A percentile compares a stretch with the other conserved stretches of the same genome.
Conservation (phyloP, 176 grass and related monocot species). For the Triticum turgidum region DNA sequence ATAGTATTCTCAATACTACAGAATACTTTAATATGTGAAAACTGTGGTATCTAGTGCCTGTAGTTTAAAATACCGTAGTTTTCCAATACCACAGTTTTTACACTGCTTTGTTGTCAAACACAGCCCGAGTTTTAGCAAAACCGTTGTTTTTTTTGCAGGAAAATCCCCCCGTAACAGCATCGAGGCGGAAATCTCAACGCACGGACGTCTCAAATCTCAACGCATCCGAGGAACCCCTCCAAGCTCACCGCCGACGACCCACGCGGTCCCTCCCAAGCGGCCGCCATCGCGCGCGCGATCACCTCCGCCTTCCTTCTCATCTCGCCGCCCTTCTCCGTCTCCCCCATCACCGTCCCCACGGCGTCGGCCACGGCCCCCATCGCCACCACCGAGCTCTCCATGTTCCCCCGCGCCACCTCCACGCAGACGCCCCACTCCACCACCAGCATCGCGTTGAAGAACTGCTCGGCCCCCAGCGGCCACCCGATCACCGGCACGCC, state of each 20-base stretch:
- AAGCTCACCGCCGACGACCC: slow-evolving; percentile 42
- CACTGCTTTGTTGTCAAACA: too few species aligned
- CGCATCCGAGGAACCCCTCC: slow-evolving; percentile 25
- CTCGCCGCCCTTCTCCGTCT: slow-evolving; percentile 22
- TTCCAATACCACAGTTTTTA: too few species aligned
- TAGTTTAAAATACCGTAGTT: too few species aligned
- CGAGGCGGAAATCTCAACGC: not conserved
- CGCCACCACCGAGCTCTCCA: slow-evolving; percentile 35
- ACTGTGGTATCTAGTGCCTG: too few species aligned
- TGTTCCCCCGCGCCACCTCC: slow-evolving; percentile 56
- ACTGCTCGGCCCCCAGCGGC: slow-evolving; percentile 52
- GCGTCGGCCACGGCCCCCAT: slow-evolving; percentile 15
- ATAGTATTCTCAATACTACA: too few species aligned
- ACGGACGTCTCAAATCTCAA: not conserved
- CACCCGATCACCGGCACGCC: slow-evolving; percentile 53
- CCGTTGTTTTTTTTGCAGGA: too few species aligned
- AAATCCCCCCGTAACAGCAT: too few species aligned
- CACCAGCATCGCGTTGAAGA: slow-evolving; percentile 60
- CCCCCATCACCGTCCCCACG: slow-evolving; percentile 31
- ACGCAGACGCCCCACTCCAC: slow-evolving; percentile 53
- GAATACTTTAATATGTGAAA: too few species aligned
- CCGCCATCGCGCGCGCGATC: slow-evolving; percentile 27
- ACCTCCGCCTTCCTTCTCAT: slow-evolving; percentile 35
- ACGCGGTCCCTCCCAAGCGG: slow-evolving; percentile 35
- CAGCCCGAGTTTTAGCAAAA: too few species aligned